phyloP scores from a whole-genome alignment of 83 land plant genomes.

The Picea abies region DNA sequence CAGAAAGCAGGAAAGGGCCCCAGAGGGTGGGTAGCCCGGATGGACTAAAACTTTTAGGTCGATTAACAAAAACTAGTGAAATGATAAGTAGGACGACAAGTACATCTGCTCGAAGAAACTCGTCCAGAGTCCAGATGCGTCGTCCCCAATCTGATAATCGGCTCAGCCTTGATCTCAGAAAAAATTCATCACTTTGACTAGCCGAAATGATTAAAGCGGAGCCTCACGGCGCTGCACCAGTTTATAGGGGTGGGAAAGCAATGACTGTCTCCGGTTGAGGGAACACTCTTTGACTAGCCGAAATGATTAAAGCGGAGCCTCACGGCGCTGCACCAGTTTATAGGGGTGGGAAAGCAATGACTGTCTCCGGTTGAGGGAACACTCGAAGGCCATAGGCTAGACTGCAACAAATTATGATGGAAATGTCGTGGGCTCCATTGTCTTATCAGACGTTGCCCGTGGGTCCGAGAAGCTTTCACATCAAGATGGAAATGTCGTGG shows the following conservation, averaged over 20 bases:
- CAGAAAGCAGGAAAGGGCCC: background rate
- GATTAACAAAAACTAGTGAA: background rate
- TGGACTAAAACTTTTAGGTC: background rate
- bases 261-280: background rate
- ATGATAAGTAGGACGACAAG: background rate
- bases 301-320: background rate
- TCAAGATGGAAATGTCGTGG: background rate
- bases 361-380: background rate
- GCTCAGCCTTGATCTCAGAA: background rate
- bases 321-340: background rate
- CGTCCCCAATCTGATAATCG: background rate
- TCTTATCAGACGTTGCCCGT: too few relatives aligned
- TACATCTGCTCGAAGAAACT: background rate
- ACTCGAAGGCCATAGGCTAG: background rate
- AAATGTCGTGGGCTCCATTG: too few relatives aligned
- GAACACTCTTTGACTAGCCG: background rate
- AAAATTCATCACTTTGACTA: background rate
- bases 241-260: background rate
- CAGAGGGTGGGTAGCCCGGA: background rate
- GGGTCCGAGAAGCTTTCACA: background rate
- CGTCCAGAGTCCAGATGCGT: background rate
- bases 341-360: background rate
- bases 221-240: background rate
- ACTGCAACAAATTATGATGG: background rate
- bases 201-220: background rate